Evolutionary conservation across 257 asterid genomes (phyloP).

Genomic region (Jasminum sambac): DNA sequence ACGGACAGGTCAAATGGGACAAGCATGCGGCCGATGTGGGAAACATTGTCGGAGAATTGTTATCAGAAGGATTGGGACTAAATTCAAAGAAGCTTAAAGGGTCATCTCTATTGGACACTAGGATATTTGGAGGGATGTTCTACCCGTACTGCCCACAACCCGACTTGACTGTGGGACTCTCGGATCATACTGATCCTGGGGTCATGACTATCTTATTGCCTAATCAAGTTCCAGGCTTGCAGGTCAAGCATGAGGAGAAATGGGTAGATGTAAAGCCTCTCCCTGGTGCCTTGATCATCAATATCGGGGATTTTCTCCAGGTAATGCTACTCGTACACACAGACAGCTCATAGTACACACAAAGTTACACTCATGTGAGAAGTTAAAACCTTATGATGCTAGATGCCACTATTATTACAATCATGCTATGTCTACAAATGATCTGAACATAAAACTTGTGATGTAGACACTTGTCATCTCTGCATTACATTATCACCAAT

Average conservation of each 20-base stretch:
- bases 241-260: neutral
- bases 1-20: neutral
- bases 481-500: too few species aligned
- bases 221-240: slow-evolving; percentile 4
- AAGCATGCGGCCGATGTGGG: neutral
- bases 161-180: neutral
- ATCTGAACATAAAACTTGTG: too few species aligned
- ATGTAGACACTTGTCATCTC: too few species aligned
- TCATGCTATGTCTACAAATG: too few species aligned
- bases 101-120: neutral
- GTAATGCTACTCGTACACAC: neutral
- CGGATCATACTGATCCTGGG: slow-evolving; percentile 9
- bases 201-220: neutral
- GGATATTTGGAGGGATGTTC: slow-evolving; percentile 7
- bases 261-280: slow-evolving; percentile 2
- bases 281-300: neutral
- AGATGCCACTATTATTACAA: too few species aligned
- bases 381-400: too few species aligned
- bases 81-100: neutral
- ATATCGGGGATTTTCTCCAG: slow-evolving; percentile 1
- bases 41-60: neutral
- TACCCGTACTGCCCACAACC: slow-evolving; percentile 3
- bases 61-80: slow-evolving; percentile 1
- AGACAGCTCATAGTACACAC: too few species aligned
- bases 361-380: too few species aligned